Base-by-base conservation (phyloP, 768 basidiomycete species). In the Suillus ampliporus region DNA sequence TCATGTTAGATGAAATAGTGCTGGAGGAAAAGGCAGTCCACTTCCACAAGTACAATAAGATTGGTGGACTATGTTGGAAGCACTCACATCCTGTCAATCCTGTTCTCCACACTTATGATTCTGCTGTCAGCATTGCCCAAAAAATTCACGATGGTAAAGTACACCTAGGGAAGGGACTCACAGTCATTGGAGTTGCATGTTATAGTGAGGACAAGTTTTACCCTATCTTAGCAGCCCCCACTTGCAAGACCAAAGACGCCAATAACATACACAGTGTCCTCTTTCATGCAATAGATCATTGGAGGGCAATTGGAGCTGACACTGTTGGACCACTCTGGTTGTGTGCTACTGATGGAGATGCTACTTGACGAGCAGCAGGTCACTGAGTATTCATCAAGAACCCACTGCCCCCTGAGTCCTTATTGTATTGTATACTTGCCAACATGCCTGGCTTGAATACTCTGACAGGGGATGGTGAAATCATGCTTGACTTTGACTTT, bases 261-360 rank as follows among this genome's bases (percentile, higher is more conserved):
- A 23, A 4, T 0, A 43, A 60, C 19, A 57, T 58, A 26, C 56
- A 68, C 17, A 17, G 17, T 19, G 17, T 43, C 7, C 41, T 43
- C 17, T 19, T 8, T 17, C 7, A 6, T 43, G 17, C 41, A 17
- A n/a, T n/a, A n/a, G n/a, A 43, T 7, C 19, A 8, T 8, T 51
- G 54, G 28, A 28, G 35, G 13, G 15, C 14, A 57, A 37, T 15
- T 57, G 35, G 54, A 14, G 43, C 14, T 5, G 5, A 26, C 3
- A 17, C 21, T 21, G 41, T 65, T 21, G 64, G 68, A 7, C 47
- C 44, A 11, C 40, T 59, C 9, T 69, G 67, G 67, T 63, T 53
- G 0, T 63, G 56, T 43, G 53, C 67, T 1, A 61, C 67, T 15
- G 67, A 69, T 38, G 67, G 68, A 19, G 68, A 69, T n/a, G 48